phyloP scores from a whole-genome alignment of 2,329 filamentous ascomycete species.

The Nigrograna mackinnonii region DNA sequence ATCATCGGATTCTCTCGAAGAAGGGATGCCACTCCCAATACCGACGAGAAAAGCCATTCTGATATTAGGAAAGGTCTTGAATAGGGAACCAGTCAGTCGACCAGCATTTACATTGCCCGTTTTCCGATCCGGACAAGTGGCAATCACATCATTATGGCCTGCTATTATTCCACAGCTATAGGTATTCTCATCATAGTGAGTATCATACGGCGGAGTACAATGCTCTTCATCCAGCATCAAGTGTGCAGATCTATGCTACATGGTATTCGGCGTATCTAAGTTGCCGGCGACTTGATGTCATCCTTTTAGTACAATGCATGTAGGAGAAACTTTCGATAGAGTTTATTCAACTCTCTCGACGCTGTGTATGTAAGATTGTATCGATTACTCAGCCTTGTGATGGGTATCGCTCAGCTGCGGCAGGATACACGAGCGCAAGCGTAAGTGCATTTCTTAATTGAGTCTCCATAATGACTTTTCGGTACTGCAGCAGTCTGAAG shows the following conservation, averaged over 20 bases:
- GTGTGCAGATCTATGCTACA: conserved; percentile 37
- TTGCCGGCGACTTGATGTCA: too few relatives aligned
- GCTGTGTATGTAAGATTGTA: too few relatives aligned
- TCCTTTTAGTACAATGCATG: too few relatives aligned
- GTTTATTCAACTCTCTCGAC: too few relatives aligned
- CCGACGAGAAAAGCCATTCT: conserved; percentile 1
- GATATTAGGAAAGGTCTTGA: conserved; percentile 6
- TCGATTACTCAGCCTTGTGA: too few relatives aligned
- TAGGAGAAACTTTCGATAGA: too few relatives aligned
- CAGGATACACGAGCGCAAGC: too few relatives aligned
- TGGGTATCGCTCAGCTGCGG: too few relatives aligned
- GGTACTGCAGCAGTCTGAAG: too few relatives aligned
- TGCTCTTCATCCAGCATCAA: conserved; percentile 33
- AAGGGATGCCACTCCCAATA: conserved; percentile 3
- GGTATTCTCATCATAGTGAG: conserved; percentile 1
- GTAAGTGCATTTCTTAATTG: too few relatives aligned
- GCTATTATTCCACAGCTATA: conserved; percentile 1
- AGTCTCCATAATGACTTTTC: too few relatives aligned
- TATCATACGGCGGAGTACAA: background rate
- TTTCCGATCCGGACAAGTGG: background rate
- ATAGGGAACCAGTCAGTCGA: conserved; percentile 2
- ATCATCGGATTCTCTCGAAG: background rate
- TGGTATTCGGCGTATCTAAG: too few relatives aligned
- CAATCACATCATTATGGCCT: conserved; percentile 2
- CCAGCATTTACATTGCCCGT: conserved; percentile 2